Conservation (phyloP, 2,329 filamentous ascomycete species). For the Ophiostoma triangulosporum region DNA sequence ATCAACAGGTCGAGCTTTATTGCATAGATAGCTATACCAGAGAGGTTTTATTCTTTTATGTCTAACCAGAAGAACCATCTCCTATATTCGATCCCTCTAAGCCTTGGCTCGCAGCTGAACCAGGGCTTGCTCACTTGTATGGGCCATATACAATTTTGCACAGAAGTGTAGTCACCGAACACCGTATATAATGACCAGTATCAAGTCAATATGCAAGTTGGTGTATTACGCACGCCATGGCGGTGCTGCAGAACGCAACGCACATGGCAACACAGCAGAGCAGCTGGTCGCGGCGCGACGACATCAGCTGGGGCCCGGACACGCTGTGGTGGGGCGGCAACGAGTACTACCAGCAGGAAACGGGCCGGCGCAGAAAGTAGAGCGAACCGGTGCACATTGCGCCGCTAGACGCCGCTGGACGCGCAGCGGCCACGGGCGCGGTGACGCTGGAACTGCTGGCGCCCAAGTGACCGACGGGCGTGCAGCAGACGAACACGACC, state of each 20-base stretch:
- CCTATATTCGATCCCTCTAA: too few species aligned
- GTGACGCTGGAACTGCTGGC: neutral
- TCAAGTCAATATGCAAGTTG: too few species aligned
- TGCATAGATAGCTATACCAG: too few species aligned
- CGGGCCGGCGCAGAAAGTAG: constrained; percentile 73
- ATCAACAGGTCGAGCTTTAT: too few species aligned
- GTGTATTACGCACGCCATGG: constrained; percentile 75
- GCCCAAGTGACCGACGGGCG: neutral
- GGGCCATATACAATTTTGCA: too few species aligned
- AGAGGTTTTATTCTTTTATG: too few species aligned
- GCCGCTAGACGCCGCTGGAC: constrained; percentile 50
- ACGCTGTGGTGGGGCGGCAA: constrained; percentile 92
- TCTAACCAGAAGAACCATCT: too few species aligned
- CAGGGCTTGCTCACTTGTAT: too few species aligned
- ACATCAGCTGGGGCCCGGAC: constrained; percentile 80
- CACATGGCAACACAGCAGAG: constrained; percentile 38
- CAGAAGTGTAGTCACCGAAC: too few species aligned
- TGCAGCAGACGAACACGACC: neutral
- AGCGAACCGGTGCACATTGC: constrained; percentile 65
- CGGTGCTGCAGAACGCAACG: constrained; percentile 71
- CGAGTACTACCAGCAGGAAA: constrained; percentile 85
- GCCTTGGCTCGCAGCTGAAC: too few species aligned
- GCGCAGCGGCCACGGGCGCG: neutral
- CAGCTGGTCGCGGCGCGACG: too few species aligned
- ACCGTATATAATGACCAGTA: too few species aligned